Conservation (phyloP, 2,329 filamentous ascomycete genomes). For the Chalara sp. region DNA sequence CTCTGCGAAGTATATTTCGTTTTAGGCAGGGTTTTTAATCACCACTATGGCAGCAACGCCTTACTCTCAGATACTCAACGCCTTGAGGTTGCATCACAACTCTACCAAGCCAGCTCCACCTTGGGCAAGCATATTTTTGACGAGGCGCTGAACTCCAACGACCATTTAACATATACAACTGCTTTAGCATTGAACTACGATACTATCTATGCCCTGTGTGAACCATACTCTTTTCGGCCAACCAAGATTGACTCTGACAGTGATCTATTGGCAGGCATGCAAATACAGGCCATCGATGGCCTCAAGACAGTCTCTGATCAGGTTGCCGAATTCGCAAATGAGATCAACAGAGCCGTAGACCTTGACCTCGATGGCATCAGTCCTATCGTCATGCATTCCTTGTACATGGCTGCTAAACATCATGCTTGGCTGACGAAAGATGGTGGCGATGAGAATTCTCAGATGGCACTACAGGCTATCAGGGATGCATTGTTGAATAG, state of each 20-base stretch:
- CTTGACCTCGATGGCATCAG: slow-evolving; percentile 25
- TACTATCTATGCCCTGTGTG: slow-evolving; percentile 28
- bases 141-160: slow-evolving; percentile 16
- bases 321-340: slow-evolving; percentile 24
- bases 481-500: slow-evolving; percentile 25
- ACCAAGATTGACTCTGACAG: slow-evolving; percentile 6
- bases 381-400: slow-evolving; percentile 30
- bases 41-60: slow-evolving; percentile 19
- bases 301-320: slow-evolving; percentile 24
- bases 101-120: slow-evolving; percentile 19
- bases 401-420: slow-evolving; percentile 32
- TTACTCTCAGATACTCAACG: slow-evolving; percentile 14
- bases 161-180: slow-evolving; percentile 19
- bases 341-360: slow-evolving; percentile 18
- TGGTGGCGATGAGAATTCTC: slow-evolving; percentile 26
- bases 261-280: slow-evolving; percentile 21
- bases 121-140: slow-evolving; percentile 20
- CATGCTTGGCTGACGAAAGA: slow-evolving; percentile 33
- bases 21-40: slow-evolving; percentile 27
- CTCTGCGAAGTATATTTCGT: slow-evolving; percentile 35
- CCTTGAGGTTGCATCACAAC: slow-evolving; percentile 17
- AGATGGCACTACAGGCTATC: slow-evolving; percentile 25
- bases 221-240: slow-evolving; percentile 30
- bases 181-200: slow-evolving; percentile 23
- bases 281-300: slow-evolving; percentile 27